Evolutionary conservation across 495 filamentous ascomycete genomes (phyloP), one percentile per base, ranked within the genome.

Genomic region (Ascobolus immersus): DNA sequence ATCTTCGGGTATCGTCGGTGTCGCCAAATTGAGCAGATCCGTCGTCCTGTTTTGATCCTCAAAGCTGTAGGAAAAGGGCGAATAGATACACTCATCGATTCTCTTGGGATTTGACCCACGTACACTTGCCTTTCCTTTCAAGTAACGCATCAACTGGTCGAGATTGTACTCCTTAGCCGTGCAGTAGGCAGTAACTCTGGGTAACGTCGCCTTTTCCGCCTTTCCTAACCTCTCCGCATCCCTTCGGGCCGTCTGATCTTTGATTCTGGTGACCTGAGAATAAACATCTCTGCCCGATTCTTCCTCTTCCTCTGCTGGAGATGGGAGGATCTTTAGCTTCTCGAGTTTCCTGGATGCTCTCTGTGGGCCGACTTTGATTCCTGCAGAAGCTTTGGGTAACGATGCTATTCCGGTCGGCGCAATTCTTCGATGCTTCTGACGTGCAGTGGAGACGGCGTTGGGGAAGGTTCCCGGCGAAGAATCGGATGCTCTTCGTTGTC

Each of bases 11-110:
- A 42, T 58, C 51, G 40, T 41, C 50, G 11, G 12, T 14, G 2
- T 4, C 28, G 10, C 8, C 17, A 30, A 15, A 21, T 37, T 34
- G 17, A 33, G 24, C 9, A 60, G 24, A 33, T 61, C 52, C 7
- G 12, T 12, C 11, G 34, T 17, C 9, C 28, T 4, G n/a, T n/a
- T 14, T 17, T 31, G 32, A 4, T 23, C 13, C 12, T 35, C 38
- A n/a, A 17, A 22, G 1, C 39, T 48, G 46, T 94, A 94, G 41
- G 66, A 72, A 50, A 79, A 96, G 0, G 81, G 77, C 3, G 84
- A 77, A 49, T 93, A 96, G 36, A 94, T 77, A 52, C 86, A 96
- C 43, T 96, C 89, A 51, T 96, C 86, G 39, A 86, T 89, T 25
- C 78, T 54, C 52, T 92, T 94, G 7, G 86, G 81, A 37, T 67